Evolutionary conservation across 306 rosid genomes (phyloP).

Genomic region (Medicago ruthenica): DNA sequence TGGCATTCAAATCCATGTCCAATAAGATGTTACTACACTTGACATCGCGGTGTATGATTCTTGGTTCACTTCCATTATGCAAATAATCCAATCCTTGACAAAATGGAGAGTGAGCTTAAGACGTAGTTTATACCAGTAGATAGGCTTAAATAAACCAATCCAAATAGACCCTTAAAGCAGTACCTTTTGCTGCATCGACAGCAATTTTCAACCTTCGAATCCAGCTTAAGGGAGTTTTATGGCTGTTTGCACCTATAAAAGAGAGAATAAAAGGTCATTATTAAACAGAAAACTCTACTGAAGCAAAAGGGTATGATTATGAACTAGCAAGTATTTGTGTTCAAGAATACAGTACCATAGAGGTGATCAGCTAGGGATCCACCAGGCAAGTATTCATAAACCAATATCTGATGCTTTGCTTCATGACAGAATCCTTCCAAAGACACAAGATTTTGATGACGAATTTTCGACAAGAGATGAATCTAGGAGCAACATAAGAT

Average conservation of each 20-base stretch:
- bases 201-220: slow-evolving; percentile 93
- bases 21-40: slow-evolving; percentile 92
- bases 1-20: slow-evolving; percentile 90
- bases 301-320: slow-evolving; percentile 3
- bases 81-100: slow-evolving; percentile 83
- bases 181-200: slow-evolving; percentile 96
- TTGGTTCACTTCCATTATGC: slow-evolving; percentile 88
- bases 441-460: slow-evolving; percentile 87
- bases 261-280: background rate
- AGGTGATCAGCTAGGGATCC: slow-evolving; percentile 90
- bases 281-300: slow-evolving; percentile 18
- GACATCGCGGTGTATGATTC: slow-evolving; percentile 92
- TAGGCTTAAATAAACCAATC: background rate
- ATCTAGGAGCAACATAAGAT: slow-evolving; percentile 54
- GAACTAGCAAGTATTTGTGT: background rate
- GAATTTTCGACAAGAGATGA: slow-evolving; percentile 75
- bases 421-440: slow-evolving; percentile 92
- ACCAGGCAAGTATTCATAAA: slow-evolving; percentile 90
- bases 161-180: background rate
- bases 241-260: slow-evolving; percentile 64
- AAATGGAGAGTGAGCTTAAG: slow-evolving; percentile 14
- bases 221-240: slow-evolving; percentile 78
- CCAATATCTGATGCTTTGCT: slow-evolving; percentile 90
- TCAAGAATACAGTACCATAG: slow-evolving; percentile 62
- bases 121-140: background rate